Evolutionary conservation across 495 filamentous ascomycete genomes (phyloP).

Genomic region (Aspergillus mulundensis): DNA sequence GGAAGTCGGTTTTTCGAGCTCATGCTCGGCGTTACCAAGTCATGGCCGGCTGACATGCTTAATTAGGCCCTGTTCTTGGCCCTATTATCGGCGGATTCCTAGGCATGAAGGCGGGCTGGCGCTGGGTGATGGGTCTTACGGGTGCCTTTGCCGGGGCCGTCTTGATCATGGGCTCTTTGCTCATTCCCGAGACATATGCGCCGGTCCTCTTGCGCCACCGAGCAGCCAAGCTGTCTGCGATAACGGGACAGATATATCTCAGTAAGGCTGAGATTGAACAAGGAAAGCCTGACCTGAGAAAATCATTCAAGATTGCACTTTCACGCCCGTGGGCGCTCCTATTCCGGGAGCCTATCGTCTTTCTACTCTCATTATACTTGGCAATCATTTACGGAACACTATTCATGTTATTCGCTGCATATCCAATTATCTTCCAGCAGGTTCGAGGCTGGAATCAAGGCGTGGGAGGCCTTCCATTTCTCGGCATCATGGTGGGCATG

Average conservation of each 20-base stretch:
- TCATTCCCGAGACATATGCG: slow-evolving; percentile 59
- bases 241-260: slow-evolving; percentile 55
- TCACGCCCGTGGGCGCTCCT: slow-evolving; percentile 48
- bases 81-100: slow-evolving; percentile 60
- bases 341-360: slow-evolving; percentile 55
- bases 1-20: too few relatives aligned
- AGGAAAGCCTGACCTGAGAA: slow-evolving; percentile 29
- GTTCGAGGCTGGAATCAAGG: slow-evolving; percentile 71
- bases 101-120: slow-evolving; percentile 55
- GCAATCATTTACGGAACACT: slow-evolving; percentile 71
- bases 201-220: slow-evolving; percentile 54
- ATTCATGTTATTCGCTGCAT: slow-evolving; percentile 82
- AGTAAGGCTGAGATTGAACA: slow-evolving; percentile 43
- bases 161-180: slow-evolving; percentile 49
- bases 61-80: slow-evolving; percentile 52
- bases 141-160: slow-evolving; percentile 47
- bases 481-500: slow-evolving; percentile 82
- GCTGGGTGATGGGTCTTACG: slow-evolving; percentile 61
- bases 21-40: too few relatives aligned
- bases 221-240: slow-evolving; percentile 46
- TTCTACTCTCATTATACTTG: slow-evolving; percentile 70
- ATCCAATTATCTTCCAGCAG: slow-evolving; percentile 71
- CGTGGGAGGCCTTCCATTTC: slow-evolving; percentile 67
- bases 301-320: slow-evolving; percentile 39
- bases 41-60: too few relatives aligned